A percentile compares a stretch with the other conserved stretches of the same genome.
phyloP scores from a whole-genome alignment of 805 yeast species.

The Starmera caribaea region DNA sequence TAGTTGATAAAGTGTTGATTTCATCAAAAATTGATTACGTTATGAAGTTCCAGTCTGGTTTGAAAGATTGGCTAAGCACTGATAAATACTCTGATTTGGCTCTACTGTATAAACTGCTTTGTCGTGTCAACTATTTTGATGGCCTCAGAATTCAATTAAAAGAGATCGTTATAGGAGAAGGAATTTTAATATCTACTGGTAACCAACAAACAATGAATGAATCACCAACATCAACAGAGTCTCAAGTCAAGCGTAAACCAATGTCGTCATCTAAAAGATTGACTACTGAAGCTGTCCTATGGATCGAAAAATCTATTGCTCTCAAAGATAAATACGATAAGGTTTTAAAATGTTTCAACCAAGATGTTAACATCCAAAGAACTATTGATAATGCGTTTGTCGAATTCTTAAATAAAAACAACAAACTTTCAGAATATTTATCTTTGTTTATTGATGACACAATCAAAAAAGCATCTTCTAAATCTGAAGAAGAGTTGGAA shows the following conservation, averaged over 20 bases:
- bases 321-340: slow-evolving; percentile 40
- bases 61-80: slow-evolving; percentile 45
- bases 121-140: slow-evolving; percentile 45
- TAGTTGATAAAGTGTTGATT: slow-evolving; percentile 53
- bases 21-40: slow-evolving; percentile 47
- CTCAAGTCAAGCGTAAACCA: background rate
- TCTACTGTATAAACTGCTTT: slow-evolving; percentile 38
- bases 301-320: slow-evolving; percentile 52
- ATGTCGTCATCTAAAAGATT: slow-evolving; percentile 16
- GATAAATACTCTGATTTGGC: slow-evolving; percentile 33
- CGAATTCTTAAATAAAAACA: slow-evolving; percentile 44
- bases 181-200: slow-evolving; percentile 16
- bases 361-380: slow-evolving; percentile 39
- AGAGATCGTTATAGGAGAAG: slow-evolving; percentile 36
- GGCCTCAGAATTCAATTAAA: slow-evolving; percentile 39
- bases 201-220: slow-evolving; percentile 7
- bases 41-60: slow-evolving; percentile 42
- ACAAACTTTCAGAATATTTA: slow-evolving; percentile 41
- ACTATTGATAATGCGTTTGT: slow-evolving; percentile 53
- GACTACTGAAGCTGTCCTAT: slow-evolving; percentile 45
- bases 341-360: slow-evolving; percentile 35
- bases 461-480: slow-evolving; percentile 40
- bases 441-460: slow-evolving; percentile 51
- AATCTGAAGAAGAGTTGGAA: slow-evolving; percentile 34
- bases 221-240: slow-evolving; percentile 14